Percentiles rank a stretch among this genome's conserved stretches.
Evolutionary conservation across 768 basidiomycete species (phyloP).

Genomic region (Naganishia vishniacii): DNA sequence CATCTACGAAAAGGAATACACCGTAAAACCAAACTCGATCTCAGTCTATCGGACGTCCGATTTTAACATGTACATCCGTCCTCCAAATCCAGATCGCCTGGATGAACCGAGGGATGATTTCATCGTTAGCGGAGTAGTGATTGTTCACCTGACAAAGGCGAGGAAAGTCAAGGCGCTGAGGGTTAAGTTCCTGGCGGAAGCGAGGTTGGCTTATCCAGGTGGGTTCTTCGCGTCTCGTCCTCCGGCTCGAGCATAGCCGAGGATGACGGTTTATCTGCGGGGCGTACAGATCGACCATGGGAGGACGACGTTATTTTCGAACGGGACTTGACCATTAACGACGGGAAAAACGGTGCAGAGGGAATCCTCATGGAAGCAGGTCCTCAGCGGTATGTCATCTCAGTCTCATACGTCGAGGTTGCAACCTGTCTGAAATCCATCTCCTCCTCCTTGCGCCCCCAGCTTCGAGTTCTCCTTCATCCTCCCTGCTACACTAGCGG

Average conservation of each 20-base stretch:
- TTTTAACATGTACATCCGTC: slow-evolving; percentile 27
- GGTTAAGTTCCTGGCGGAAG: slow-evolving; percentile 24
- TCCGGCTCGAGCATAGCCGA: no score
- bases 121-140: slow-evolving; percentile 23
- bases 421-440: no score
- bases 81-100: slow-evolving; percentile 10
- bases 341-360: slow-evolving; percentile 7
- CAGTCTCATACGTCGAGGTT: no score
- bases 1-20: slow-evolving; percentile 12
- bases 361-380: slow-evolving; percentile 26
- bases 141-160: slow-evolving; percentile 26
- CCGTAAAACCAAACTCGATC: slow-evolving; percentile 27
- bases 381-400: slow-evolving; percentile 17
- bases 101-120: slow-evolving; percentile 24
- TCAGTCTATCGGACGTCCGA: slow-evolving; percentile 27
- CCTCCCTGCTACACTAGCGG: slow-evolving; percentile 24
- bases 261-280: background rate
- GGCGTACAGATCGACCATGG: slow-evolving; percentile 19
- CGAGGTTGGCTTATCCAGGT: slow-evolving; percentile 26
- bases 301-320: slow-evolving; percentile 28
- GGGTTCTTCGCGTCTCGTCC: background rate
- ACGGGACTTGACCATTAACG: slow-evolving; percentile 22
- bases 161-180: slow-evolving; percentile 20
- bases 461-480: slow-evolving; percentile 29
- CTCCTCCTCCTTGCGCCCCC: background rate